These are phyloP conservation scores for Colletotrichum nymphaeae DNA, from an alignment of 2,329 filamentous ascomycete genomes.

Conservation along the genomic window DNA sequence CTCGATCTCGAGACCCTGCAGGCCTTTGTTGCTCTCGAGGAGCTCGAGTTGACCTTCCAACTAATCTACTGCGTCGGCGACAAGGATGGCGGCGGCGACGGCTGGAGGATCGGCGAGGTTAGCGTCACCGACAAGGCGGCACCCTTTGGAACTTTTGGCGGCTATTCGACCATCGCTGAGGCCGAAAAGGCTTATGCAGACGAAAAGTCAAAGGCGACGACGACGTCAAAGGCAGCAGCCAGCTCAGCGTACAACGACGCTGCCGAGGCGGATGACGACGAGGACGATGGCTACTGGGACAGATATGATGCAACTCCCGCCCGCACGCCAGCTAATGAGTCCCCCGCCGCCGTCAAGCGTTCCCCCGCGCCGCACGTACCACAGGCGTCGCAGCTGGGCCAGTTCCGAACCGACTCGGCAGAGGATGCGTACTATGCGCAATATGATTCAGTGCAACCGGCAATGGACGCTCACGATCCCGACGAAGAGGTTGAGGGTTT, in stretches of 20 bases:
- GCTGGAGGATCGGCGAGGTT: slow-evolving; percentile 81
- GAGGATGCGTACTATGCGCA: slow-evolving; percentile 82
- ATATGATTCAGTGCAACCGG: slow-evolving; percentile 83
- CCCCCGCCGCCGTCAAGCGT: slow-evolving; percentile 66
- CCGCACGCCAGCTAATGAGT: slow-evolving; percentile 53
- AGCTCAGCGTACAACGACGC: slow-evolving; percentile 32
- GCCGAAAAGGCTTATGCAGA: slow-evolving; percentile 69
- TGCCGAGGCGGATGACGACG: slow-evolving; percentile 61
- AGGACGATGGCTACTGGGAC: slow-evolving; percentile 85
- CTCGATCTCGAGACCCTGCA: slow-evolving; percentile 82
- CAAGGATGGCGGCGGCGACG: slow-evolving; percentile 68
- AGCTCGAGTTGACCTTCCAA: slow-evolving; percentile 72
- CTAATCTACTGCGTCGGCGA: slow-evolving; percentile 78
- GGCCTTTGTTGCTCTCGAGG: slow-evolving; percentile 69
- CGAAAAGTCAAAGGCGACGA: slow-evolving; percentile 40
- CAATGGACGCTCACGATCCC: slow-evolving; percentile 85
- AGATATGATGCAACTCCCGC: slow-evolving; percentile 79
- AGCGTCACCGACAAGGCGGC: slow-evolving; percentile 67
- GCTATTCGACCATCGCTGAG: slow-evolving; percentile 62
- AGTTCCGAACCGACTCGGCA: slow-evolving; percentile 49
- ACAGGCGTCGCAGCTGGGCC: slow-evolving; percentile 38
- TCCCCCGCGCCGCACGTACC: slow-evolving; percentile 67
- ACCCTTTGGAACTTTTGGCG: slow-evolving; percentile 66
- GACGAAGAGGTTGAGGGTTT: slow-evolving; percentile 68
- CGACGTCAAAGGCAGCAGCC: slow-evolving; percentile 28